Conservation (phyloP, 1,139 yeast genomes). For the Kodamaea sp. region DNA sequence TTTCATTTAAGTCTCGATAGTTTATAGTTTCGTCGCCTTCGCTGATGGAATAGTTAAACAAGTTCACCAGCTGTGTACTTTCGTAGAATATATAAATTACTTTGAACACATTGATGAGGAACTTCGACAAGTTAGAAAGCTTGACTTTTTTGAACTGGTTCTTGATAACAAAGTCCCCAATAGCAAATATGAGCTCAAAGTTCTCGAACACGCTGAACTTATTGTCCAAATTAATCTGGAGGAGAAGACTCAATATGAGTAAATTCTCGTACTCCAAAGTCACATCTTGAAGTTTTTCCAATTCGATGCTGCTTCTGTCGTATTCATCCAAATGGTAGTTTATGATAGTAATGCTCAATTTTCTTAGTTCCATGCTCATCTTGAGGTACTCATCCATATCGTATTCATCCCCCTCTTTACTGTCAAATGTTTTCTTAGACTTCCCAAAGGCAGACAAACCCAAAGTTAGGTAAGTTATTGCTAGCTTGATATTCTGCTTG, state of each 20-base stretch:
- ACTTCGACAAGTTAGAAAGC: conserved; percentile 19
- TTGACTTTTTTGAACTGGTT: conserved; percentile 19
- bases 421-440: conserved; percentile 11
- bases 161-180: conserved; percentile 39
- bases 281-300: conserved; percentile 19
- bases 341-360: conserved; percentile 36
- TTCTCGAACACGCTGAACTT: conserved; percentile 45
- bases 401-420: conserved; percentile 14
- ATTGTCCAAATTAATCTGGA: conserved; percentile 42
- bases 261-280: conserved; percentile 18
- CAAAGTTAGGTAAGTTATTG: conserved; percentile 26
- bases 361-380: conserved; percentile 40
- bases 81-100: conserved; percentile 34
- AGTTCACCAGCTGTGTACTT: conserved; percentile 42
- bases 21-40: conserved; percentile 30
- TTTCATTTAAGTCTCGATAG: conserved; percentile 39
- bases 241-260: conserved; percentile 29
- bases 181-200: conserved; percentile 43
- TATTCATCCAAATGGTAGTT: conserved; percentile 46
- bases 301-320: conserved; percentile 31
- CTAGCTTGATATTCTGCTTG: conserved; percentile 24
- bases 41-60: conserved; percentile 40
- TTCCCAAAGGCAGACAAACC: conserved; percentile 32
- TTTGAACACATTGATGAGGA: conserved; percentile 30
- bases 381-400: conserved; percentile 28